phyloP scores from a whole-genome alignment of 1,284 basidiomycete genomes.

The Marasmius fiardii region DNA sequence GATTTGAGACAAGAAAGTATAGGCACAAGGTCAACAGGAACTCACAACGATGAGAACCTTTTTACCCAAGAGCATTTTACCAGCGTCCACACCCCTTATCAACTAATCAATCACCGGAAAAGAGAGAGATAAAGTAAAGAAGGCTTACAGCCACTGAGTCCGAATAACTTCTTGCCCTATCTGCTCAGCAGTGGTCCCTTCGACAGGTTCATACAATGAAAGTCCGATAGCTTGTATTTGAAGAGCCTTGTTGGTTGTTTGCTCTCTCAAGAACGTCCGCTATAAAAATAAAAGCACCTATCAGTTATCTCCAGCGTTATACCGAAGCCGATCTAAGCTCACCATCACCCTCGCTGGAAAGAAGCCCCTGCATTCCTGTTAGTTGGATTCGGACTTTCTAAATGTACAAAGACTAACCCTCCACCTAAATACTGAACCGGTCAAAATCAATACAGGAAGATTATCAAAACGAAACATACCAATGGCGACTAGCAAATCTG shows the following conservation, averaged over 20 bases:
- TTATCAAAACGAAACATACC: conserved; percentile 39
- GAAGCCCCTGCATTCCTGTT: conserved; percentile 63
- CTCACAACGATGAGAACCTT: conserved; percentile 81
- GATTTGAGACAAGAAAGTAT: not conserved
- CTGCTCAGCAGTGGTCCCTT: conserved; percentile 72
- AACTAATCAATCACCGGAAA: conserved; percentile 7
- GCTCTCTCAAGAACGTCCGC: conserved; percentile 85
- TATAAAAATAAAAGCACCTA: conserved; percentile 23
- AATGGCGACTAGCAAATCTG: conserved; percentile 79
- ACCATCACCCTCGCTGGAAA: conserved; percentile 92
- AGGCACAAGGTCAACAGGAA: conserved; percentile 13
- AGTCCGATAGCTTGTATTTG: conserved; percentile 93
- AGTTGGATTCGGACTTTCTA: conserved; percentile 5
- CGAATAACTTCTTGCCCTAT: conserved; percentile 84
- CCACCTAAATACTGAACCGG: conserved; percentile 47
- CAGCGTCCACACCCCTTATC: conserved; percentile 56
- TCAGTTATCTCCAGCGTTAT: conserved; percentile 1
- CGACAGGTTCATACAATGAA: conserved; percentile 86
- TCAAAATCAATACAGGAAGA: conserved; percentile 9
- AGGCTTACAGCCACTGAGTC: conserved; percentile 87
- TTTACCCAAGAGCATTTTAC: conserved; percentile 74
- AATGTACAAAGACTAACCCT: conserved; percentile 58
- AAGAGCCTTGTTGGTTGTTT: conserved; percentile 72
- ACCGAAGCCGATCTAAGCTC: conserved; percentile 19
- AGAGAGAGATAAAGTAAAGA: not conserved